Base-by-base conservation (phyloP, 2,329 filamentous ascomycete genomes). In the Geoglossum cookeanum region DNA sequence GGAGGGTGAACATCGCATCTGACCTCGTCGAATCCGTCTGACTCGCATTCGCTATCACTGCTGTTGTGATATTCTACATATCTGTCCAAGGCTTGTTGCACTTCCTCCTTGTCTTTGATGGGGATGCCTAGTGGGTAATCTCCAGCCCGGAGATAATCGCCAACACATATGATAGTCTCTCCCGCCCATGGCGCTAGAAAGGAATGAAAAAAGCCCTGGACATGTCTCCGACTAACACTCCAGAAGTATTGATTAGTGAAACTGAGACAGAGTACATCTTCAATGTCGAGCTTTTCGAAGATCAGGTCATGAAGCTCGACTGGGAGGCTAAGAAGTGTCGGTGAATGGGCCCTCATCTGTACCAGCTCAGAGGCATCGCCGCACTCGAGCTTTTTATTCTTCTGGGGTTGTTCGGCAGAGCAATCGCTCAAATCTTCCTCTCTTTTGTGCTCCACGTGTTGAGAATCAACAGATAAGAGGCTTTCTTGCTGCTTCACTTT, bases 151-250 rank as follows among this genome's bases (percentile, higher is more conserved):
- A 57, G 52, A 15, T 59, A 44, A 8, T 63, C 57, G 49, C 64
- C 64, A 3, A 65, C 61, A 30, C 62, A 67, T 30, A 68, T 61
- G 8, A 69, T 62, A 15, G 61, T 63, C 57, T 63, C 62, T 3
- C 65, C 64, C 7, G 66, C 64, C 66, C 65, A 69, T 37, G 22
- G 47, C 8, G 63, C 64, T 8, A 66, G 48, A 13, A 60, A 60
- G n/a, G 59, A 55, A 11, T 58, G 44, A 55, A 62, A 65, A 57
- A 35, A 54, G 37, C 15, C n/a, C 22, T 39, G 51, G 15, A 54
- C 17, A 27, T 54, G 51, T 32, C 51, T 30, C 51, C n/a, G 42
- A 22, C 42, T n/a, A 45, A 45, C 4, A 22, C n/a, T 22, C 42
- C 42, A 45, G n/a, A 22, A 22, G 13, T 45, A 22, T 22, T 22